Evolutionary conservation across 768 basidiomycete species (phyloP).

Genomic region (Tulasnella sp.): DNA sequence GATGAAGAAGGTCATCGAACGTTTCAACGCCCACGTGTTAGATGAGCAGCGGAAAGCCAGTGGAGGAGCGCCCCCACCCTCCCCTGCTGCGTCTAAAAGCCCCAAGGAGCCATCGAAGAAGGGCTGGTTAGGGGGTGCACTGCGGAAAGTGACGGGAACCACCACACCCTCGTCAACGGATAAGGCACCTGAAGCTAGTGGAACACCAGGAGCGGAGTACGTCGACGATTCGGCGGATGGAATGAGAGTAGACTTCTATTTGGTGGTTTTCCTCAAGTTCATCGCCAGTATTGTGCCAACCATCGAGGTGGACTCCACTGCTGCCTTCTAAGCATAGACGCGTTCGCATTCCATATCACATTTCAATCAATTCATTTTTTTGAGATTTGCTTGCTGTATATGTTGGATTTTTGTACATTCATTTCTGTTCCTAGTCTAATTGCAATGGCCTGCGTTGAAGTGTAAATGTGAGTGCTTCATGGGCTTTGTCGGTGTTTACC

Average conservation of each 20-base stretch:
- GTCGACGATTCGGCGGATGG: constrained; percentile 63
- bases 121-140: constrained; percentile 61
- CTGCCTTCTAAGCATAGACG: constrained; percentile 34
- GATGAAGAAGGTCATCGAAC: constrained; percentile 99
- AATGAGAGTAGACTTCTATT: constrained; percentile 95
- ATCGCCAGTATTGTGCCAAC: constrained; percentile 98
- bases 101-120: constrained; percentile 45
- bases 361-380: not conserved
- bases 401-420: not conserved
- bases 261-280: constrained; percentile 98
- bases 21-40: constrained; percentile 86
- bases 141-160: constrained; percentile 59
- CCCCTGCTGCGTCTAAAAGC: constrained; percentile 34
- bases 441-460: not conserved
- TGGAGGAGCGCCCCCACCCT: not conserved
- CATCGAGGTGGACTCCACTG: constrained; percentile 93
- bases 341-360: not conserved
- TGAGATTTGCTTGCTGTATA: not conserved
- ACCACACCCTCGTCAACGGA: constrained; percentile 27
- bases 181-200: constrained; percentile 29
- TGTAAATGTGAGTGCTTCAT: not conserved
- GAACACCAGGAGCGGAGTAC: constrained; percentile 35
- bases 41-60: constrained; percentile 66
- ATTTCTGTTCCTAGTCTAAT: not conserved
- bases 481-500: not conserved